Conservation (phyloP, 495 filamentous ascomycete species). For the Opeltia flavorubescens region DNA sequence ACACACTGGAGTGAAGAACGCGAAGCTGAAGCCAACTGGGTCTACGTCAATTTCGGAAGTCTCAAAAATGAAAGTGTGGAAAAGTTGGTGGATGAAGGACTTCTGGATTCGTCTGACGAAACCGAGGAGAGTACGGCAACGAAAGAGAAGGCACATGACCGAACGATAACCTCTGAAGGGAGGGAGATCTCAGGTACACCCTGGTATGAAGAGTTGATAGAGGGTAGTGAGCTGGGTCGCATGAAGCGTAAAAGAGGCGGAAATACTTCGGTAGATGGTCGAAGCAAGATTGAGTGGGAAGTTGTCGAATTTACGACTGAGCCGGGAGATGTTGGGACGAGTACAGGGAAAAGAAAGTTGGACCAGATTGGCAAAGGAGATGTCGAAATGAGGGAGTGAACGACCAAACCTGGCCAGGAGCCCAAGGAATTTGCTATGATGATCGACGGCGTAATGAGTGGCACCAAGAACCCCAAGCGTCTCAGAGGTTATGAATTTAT, state of each 20-base stretch:
- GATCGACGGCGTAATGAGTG: no score
- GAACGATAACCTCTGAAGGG: slow-evolving; percentile 11
- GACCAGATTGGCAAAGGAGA: slow-evolving; percentile 24
- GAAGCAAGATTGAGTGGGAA: slow-evolving; percentile 64
- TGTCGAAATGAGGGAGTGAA: slow-evolving; percentile 9
- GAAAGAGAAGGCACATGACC: slow-evolving; percentile 11
- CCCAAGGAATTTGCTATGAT: no score
- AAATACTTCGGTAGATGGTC: slow-evolving; percentile 38
- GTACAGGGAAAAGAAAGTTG: slow-evolving; percentile 38
- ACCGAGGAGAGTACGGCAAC: slow-evolving; percentile 12
- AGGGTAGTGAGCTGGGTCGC: slow-evolving; percentile 55
- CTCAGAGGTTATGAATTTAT: no score
- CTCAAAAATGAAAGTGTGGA: slow-evolving; percentile 50
- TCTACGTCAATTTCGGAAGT: slow-evolving; percentile 61
- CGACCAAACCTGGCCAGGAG: no score
- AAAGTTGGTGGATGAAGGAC: slow-evolving; percentile 50
- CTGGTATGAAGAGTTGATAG: slow-evolving; percentile 73
- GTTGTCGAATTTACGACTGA: slow-evolving; percentile 52
- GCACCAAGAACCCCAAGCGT: no score
- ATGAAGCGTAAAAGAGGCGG: slow-evolving; percentile 47
- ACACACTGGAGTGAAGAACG: slow-evolving; percentile 67
- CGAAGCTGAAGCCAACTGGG: slow-evolving; percentile 51
- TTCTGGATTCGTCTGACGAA: slow-evolving; percentile 37
- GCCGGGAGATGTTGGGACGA: slow-evolving; percentile 29
- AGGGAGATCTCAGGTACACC: slow-evolving; percentile 41